Percentiles rank a stretch among this genome's conserved stretches.
phyloP scores from a whole-genome alignment of 768 basidiomycete genomes.

The Pholiota molesta region DNA sequence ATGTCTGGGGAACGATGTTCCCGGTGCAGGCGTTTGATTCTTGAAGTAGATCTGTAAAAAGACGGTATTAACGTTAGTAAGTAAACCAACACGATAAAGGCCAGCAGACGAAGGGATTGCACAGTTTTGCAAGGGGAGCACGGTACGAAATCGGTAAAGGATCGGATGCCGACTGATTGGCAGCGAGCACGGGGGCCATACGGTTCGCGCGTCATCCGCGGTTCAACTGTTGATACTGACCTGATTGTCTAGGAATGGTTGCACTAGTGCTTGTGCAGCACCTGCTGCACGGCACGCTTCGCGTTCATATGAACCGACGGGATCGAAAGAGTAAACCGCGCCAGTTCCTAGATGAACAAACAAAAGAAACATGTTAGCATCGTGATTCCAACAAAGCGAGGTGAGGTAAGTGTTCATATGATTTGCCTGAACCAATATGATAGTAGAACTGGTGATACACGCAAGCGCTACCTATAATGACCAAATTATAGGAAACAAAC shows the following conservation, averaged over 20 bases:
- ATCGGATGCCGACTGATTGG: constrained; percentile 39
- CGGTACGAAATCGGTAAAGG: constrained; percentile 50
- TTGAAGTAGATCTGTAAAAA: constrained; percentile 89
- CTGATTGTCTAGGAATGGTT: constrained; percentile 99
- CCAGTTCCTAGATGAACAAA: constrained; percentile 70
- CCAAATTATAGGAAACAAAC: constrained; percentile 30
- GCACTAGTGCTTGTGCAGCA: constrained; percentile 90
- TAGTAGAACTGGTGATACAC: constrained; percentile 2
- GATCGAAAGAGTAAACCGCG: constrained; percentile 99
- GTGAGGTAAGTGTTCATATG: constrained; percentile 18
- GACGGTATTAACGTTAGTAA: constrained; percentile 24
- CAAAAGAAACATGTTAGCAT: constrained; percentile 17
- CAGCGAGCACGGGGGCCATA: constrained; percentile 20
- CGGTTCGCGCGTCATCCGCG: constrained; percentile 25
- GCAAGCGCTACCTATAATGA: constrained; percentile 8
- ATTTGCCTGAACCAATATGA: constrained; percentile 12
- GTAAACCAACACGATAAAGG: constrained; percentile 8
- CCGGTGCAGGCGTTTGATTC: constrained; percentile 83
- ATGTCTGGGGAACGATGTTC: constrained; percentile 76
- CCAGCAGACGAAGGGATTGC: constrained; percentile 20
- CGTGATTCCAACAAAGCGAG: constrained; percentile 11
- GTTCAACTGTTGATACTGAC: constrained; percentile 49
- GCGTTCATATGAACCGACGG: constrained; percentile 97
- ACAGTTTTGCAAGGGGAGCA: constrained; percentile 24
- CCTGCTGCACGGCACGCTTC: constrained; percentile 97